phyloP scores from a whole-genome alignment of 805 yeast species.

The Metschnikowia amazonensis region DNA sequence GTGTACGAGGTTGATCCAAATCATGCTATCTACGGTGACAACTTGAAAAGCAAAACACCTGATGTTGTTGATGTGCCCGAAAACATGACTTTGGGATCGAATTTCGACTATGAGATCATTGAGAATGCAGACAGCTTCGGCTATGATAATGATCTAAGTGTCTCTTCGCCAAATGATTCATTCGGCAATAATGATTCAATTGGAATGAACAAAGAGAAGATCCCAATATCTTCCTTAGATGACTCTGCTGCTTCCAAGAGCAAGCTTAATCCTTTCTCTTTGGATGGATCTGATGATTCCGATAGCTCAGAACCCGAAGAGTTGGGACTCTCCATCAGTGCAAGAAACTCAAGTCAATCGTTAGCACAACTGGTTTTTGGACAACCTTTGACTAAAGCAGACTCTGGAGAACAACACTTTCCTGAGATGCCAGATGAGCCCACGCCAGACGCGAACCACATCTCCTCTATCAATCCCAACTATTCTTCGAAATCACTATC shows the following conservation, averaged over 20 bases:
- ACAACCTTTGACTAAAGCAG: slow-evolving; percentile 18
- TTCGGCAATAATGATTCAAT: neutral
- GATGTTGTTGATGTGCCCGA: slow-evolving; percentile 47
- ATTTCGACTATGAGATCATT: slow-evolving; percentile 35
- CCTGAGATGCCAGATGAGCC: slow-evolving; percentile 22
- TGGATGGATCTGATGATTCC: slow-evolving; percentile 13
- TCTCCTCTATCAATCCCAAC: slow-evolving; percentile 30
- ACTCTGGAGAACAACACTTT: slow-evolving; percentile 18
- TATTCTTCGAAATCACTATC: slow-evolving; percentile 35
- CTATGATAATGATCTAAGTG: slow-evolving; percentile 7
- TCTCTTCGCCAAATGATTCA: slow-evolving; percentile 15
- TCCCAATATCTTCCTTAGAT: slow-evolving; percentile 20
- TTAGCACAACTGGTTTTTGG: slow-evolving; percentile 41
- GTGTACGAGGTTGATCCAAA: slow-evolving; percentile 58
- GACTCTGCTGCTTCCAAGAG: slow-evolving; percentile 14
- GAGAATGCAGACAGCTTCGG: slow-evolving; percentile 23
- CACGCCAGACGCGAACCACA: slow-evolving; percentile 26
- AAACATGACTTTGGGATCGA: slow-evolving; percentile 39
- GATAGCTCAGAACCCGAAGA: slow-evolving; percentile 24
- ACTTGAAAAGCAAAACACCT: slow-evolving; percentile 27
- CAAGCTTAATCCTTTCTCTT: slow-evolving; percentile 11
- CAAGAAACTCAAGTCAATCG: slow-evolving; percentile 40
- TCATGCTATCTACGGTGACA: slow-evolving; percentile 34
- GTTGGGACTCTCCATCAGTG: slow-evolving; percentile 36
- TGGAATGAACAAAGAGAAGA: slow-evolving; percentile 9